These are phyloP conservation scores for Phoenix roebelenii DNA, from an alignment of 176 grass and related monocot species.

Conservation along the genomic window DNA sequence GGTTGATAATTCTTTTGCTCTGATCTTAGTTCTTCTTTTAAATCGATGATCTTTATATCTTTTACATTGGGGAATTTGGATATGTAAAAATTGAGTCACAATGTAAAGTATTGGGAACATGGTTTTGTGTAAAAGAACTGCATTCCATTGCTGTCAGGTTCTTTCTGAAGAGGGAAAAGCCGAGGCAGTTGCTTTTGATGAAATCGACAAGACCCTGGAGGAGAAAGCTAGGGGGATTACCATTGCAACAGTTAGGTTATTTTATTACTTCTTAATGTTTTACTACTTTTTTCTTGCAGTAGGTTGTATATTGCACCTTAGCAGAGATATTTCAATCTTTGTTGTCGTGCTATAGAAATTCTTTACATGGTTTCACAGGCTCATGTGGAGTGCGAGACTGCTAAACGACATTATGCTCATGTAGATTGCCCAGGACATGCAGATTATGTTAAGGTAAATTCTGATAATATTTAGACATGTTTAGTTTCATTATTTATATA, in stretches of 20 bases:
- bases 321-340: too few relatives aligned
- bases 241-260: constrained; percentile 60
- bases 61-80: too few relatives aligned
- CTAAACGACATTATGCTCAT: constrained; percentile 93
- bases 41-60: too few relatives aligned
- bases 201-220: constrained; percentile 94
- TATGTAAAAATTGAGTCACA: too few relatives aligned
- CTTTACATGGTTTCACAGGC: constrained; percentile 37
- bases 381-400: constrained; percentile 93
- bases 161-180: constrained; percentile 67
- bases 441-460: constrained; percentile 96
- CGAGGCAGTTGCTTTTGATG: constrained; percentile 86
- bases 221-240: constrained; percentile 99
- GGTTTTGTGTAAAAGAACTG: neutral
- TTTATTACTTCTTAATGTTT: neutral
- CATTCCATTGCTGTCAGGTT: constrained; percentile 31
- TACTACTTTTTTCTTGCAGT: too few relatives aligned
- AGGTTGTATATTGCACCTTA: too few relatives aligned
- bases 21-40: neutral
- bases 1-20: neutral
- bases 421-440: constrained; percentile 92
- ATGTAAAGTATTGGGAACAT: neutral
- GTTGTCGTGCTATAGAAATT: neutral
- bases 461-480: neutral
- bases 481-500: too few relatives aligned